Base-by-base conservation (phyloP, 73 alveolate species). In the Breviolum minutum region DNA sequence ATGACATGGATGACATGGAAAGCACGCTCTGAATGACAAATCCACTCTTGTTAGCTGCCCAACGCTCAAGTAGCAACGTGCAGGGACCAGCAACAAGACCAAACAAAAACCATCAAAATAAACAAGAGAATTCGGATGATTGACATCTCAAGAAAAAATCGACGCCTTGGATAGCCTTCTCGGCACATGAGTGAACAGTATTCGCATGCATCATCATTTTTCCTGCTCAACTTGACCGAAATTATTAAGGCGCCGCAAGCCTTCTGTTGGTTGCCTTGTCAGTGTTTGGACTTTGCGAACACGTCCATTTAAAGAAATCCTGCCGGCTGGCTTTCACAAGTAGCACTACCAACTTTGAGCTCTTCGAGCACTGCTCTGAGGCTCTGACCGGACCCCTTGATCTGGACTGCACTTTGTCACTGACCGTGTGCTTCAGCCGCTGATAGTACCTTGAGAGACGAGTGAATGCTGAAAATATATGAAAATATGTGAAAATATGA, bases 391-490 rank as follows among this genome's bases (percentile, higher is more conserved):
- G 99, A 14, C 99, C 99, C 63, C 99, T n/a, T 20, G 99, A 99
- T 99, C 99, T 99, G 22, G 99, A 99, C 97, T 99, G 99, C 93
- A 99, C 99, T 99, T 99, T 99, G 99, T 99, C 99, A 82, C 99
- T 99, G 73, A 99, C 99, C 99, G 99, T 99, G 99, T 99, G 99
- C 99, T 99, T 99, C 71, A 99, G 99, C 99, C 99, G 99, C 95
- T 99, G 99, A 99, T 99, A 99, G 99, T 99, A 99, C 88, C 99
- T 99, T 62, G 48, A 27, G 73, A 40, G 54, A 60, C 19, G 61
- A n/a, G n/a, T n/a, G n/a, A 71, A 27, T 24, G 12, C 24, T 71
- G 82, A 12, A 16, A 71, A n/a, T n/a, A n/a, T n/a, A n/a, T n/a
- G n/a, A n/a, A n/a, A n/a, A n/a, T n/a, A 16, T 26, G 22, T 77